Conservation (phyloP, 352 stramenopile genomes). For the Phytophthora idaei region DNA sequence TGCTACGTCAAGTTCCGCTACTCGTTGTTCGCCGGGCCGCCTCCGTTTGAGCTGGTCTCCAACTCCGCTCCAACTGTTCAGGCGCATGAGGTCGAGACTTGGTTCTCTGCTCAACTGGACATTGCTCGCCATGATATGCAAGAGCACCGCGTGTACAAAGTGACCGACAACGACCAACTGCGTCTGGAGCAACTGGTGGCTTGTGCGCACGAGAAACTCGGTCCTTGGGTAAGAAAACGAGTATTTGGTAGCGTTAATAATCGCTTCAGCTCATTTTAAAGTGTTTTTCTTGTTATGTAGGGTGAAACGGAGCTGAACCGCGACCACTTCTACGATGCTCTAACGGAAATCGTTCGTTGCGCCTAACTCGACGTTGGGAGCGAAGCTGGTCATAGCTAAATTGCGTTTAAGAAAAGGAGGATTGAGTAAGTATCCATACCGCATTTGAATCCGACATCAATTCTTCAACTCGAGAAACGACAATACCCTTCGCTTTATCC, state of each 20-base stretch:
- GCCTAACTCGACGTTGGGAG: constrained; percentile 8
- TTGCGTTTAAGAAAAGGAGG: too few species aligned
- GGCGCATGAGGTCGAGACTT: constrained; percentile 26
- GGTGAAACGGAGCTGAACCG: constrained; percentile 18
- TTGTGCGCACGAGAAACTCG: constrained; percentile 32
- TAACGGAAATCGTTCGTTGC: constrained; percentile 15
- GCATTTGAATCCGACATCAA: background rate
- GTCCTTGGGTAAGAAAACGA: constrained; percentile 21
- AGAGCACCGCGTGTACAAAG: constrained; percentile 15
- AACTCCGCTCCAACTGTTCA: constrained; percentile 23
- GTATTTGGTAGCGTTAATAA: too few species aligned
- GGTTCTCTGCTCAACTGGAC: constrained; percentile 38
- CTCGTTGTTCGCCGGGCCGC: constrained; percentile 41
- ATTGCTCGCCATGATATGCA: constrained; percentile 31
- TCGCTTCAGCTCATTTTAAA: too few species aligned
- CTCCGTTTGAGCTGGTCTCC: constrained; percentile 50
- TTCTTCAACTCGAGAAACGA: background rate
- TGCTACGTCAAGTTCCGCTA: constrained; percentile 66
- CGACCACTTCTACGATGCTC: constrained; percentile 20
- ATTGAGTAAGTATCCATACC: too few species aligned
- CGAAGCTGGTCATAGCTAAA: too few species aligned
- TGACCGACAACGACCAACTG: constrained; percentile 19
- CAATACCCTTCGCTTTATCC: constrained; percentile 6
- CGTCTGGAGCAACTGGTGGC: constrained; percentile 30
- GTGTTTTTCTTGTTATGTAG: background rate